Base-by-base conservation (phyloP, 2,329 filamentous ascomycete species). In the Aspergillus persii region DNA sequence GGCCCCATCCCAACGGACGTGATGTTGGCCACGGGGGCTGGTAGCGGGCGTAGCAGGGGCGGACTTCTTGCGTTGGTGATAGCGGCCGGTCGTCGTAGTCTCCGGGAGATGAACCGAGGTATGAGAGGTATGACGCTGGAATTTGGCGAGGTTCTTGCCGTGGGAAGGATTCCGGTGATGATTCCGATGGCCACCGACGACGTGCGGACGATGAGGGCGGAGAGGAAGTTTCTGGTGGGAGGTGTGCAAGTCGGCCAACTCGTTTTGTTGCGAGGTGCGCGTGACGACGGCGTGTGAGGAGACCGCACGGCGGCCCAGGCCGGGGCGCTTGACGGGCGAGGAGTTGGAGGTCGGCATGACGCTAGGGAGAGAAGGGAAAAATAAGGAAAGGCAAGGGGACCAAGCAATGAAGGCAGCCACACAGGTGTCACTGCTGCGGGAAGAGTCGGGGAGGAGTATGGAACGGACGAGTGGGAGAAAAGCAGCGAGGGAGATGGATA, bases 61-160 rank as follows among this genome's bases (percentile, higher is more conserved):
- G 5, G 78, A 80, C 63, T 78, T 79, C 67, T 80, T 80, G 61
- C 78, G 74, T 53, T 79, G 74, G 66, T 80, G 79, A 60, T 77
- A 67, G 48, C 73, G 71, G n/a, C 63, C 63, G 36, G 68, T 65
- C 36, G 36, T 41, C 15, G 36, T 41, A 39, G 64, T 63, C 56
- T 77, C 72, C 36, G 70, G 26, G 63, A 64, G 72, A 63, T 50
- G 70, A 67, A 49, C 69, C 66, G 56, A 78, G 65, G 54, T 53
- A 51, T 64, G 61, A 50, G 56, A 78, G 65, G 54, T 53, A 51
- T 64, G 61, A 51, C 73, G 71, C 54, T 77, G 75, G 39, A 79
- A 62, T 63, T 79, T 80, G 64, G 75, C 76, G 51, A 80, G 66
- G 54, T 77, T 77, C 66, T 79, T 80, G 33, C 74, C 72, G 58